Evolutionary conservation across 1,284 basidiomycete species (phyloP).

Genomic region (Malassezia arunalokei): DNA sequence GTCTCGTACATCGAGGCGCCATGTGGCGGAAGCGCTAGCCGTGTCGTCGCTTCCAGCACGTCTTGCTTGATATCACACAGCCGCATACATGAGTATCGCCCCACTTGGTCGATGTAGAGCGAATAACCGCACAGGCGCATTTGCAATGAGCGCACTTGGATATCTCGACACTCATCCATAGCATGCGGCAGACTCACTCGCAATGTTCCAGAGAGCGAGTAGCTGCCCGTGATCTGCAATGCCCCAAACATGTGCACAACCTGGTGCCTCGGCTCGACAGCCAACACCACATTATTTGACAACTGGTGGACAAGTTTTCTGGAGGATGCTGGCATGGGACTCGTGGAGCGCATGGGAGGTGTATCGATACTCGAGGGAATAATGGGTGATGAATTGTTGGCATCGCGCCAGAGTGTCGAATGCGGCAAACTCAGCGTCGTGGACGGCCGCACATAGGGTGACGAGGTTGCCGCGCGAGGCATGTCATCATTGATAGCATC

Average conservation of each 20-base stretch:
- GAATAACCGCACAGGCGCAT: conserved; percentile 36
- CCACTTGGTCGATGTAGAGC: conserved; percentile 36
- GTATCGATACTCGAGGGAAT: not conserved
- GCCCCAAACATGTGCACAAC: conserved; percentile 43
- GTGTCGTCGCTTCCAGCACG: conserved; percentile 16
- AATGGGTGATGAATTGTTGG: not conserved
- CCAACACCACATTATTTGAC: conserved; percentile 5
- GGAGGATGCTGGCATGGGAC: not conserved
- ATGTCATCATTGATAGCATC: not conserved
- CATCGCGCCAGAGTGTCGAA: not conserved
- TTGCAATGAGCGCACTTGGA: conserved; percentile 24
- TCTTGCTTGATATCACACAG: conserved; percentile 29
- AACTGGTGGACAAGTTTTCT: not conserved
- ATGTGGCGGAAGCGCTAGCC: conserved; percentile 5
- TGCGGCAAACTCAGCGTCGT: not conserved
- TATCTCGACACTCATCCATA: not conserved
- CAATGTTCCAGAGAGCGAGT: conserved; percentile 38
- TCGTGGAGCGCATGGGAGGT: not conserved
- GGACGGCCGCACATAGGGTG: not conserved
- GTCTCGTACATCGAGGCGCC: conserved; percentile 24
- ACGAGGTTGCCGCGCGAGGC: not conserved
- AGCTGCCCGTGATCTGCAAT: conserved; percentile 40
- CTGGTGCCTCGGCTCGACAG: conserved; percentile 27
- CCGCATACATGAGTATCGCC: conserved; percentile 33
- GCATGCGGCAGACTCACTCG: conserved; percentile 15